phyloP scores from a whole-genome alignment of 805 yeast genomes.

The Citeromyces matritensis region DNA sequence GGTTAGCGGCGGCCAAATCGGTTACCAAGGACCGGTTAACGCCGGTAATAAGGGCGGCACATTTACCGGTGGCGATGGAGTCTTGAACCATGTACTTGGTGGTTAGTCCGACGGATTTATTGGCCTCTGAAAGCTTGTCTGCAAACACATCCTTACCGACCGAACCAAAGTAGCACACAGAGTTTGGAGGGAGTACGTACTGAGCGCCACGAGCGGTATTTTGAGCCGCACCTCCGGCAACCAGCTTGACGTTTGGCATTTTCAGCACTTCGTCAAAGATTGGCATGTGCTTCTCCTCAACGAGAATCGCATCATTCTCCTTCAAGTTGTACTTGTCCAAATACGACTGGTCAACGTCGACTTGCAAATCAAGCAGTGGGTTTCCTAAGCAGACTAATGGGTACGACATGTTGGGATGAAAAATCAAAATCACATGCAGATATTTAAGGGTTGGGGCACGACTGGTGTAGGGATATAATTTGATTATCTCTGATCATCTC shows the following conservation, averaged over 20 bases:
- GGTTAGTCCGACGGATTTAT: constrained; percentile 74
- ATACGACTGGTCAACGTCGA: constrained; percentile 51
- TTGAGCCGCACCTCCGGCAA: constrained; percentile 99
- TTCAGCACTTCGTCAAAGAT: constrained; percentile 69
- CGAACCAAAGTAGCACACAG: constrained; percentile 90
- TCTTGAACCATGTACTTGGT: constrained; percentile 75
- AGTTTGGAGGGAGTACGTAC: constrained; percentile 63
- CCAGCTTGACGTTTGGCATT: constrained; percentile 42
- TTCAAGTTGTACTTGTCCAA: constrained; percentile 72
- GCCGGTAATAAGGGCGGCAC: constrained; percentile 86
- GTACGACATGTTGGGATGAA: constrained; percentile 29
- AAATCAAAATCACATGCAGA: not conserved
- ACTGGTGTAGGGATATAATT: no score
- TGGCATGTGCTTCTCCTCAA: constrained; percentile 71
- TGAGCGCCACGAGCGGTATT: constrained; percentile 98
- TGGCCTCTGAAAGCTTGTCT: constrained; percentile 69
- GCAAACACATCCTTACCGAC: constrained; percentile 90
- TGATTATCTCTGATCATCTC: no score
- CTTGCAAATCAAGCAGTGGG: constrained; percentile 76
- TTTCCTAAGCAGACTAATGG: constrained; percentile 79
- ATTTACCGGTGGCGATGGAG: constrained; percentile 81
- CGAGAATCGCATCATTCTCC: constrained; percentile 85
- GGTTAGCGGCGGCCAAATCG: constrained; percentile 96
- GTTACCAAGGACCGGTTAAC: constrained; percentile 87
- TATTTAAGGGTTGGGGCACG: no score